Evolutionary conservation across 2,329 filamentous ascomycete genomes (phyloP), one percentile per base, ranked within the genome.

Genomic region (Tolypocladium endophyticum): DNA sequence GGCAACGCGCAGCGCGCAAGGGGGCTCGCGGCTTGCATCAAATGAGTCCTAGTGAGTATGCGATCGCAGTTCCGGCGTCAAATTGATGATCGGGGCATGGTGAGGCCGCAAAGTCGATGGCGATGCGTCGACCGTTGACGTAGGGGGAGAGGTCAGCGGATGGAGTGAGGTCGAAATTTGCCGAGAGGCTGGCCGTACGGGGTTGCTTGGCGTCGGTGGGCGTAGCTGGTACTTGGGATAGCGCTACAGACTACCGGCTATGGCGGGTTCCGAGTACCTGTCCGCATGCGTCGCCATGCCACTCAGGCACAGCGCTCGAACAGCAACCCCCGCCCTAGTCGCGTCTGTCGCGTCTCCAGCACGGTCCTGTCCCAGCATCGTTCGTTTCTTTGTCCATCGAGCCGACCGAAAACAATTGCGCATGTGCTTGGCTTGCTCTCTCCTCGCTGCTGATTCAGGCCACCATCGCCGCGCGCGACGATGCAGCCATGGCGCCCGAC

Each of bases 401-500:
- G 55, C 23, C 58, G 43, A 59, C 35, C 36, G 23, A 56, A 28
- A 11, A 28, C 23, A 33, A 59, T 35, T 43, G 20, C 35, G 28
- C 55, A 41, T 20, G 60, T 43, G n/a, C 14, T 14, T 36, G 23
- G 33, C 18, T 41, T n/a, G n/a, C 28, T 30, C 28, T 54, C 53
- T 35, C n/a, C 43, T 33, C 20, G 18, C 41, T 36, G 41, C 18
- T 55, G n/a, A 20, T 20, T 9, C 28, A 53, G 28, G 50, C 28
- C 28, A 53, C 41, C 43, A 50, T 38, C 35, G 53, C 35, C 53
- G 50, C 50, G 62, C 60, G 73, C 72, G 67, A 79, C 72, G 65
- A 81, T 81, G 78, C 78, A 71, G 74, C 74, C 70, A 84, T 84
- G 80, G 78, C 81, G 67, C 79, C 81, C 67, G 80, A 83, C 69